Conservation (phyloP, 345 rosid species). For the Toxicodendron radicans region DNA sequence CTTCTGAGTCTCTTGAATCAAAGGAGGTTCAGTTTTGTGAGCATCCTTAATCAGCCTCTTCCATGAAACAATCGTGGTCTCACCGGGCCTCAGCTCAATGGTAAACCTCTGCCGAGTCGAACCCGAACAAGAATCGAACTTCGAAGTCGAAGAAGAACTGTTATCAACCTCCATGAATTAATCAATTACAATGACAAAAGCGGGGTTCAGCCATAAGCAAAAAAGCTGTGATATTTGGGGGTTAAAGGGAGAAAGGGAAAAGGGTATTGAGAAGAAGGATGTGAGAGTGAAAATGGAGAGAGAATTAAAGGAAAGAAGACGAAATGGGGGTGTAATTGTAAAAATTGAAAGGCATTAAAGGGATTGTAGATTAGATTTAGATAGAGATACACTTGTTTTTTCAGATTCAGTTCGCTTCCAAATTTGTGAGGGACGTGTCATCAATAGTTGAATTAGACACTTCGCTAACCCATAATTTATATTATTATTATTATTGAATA, state of each 20-base stretch:
- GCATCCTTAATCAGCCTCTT: slow-evolving; percentile 34
- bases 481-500: too few relatives aligned
- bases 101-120: slow-evolving; percentile 28
- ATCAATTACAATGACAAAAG: background rate
- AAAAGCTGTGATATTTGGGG: background rate
- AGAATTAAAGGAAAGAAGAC: background rate
- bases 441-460: too few relatives aligned
- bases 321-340: background rate
- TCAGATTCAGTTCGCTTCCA: slow-evolving; percentile 14
- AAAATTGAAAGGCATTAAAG: too few relatives aligned
- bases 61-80: slow-evolving; percentile 45
- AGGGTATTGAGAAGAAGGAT: background rate
- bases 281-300: background rate
- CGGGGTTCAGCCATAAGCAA: background rate
- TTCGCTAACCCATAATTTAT: background rate
- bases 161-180: slow-evolving; percentile 22
- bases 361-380: background rate
- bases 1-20: slow-evolving; percentile 15
- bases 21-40: slow-evolving; percentile 1
- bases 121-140: slow-evolving; percentile 2
- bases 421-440: background rate
- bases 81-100: slow-evolving; percentile 41
- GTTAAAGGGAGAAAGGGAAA: background rate
- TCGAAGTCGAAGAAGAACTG: slow-evolving; percentile 21
- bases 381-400: too few relatives aligned